A percentile compares a stretch with the other conserved stretches of the same genome.
Evolutionary conservation across 306 rosid species (phyloP).

Genomic region (Biancaea sappan): DNA sequence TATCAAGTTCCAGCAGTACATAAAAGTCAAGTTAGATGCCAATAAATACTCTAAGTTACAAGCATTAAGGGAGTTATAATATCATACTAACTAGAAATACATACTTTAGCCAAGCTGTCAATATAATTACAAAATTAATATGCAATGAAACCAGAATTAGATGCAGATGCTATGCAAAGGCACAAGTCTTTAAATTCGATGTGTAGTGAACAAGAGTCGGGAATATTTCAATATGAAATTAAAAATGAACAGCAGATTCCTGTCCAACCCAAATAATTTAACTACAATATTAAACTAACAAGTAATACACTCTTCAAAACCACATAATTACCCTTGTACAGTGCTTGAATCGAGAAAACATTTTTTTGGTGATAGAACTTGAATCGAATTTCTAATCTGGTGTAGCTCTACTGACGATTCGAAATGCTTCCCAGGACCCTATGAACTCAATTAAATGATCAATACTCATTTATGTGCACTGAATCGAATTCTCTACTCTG

Average conservation of each 20-base stretch:
- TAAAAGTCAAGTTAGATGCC: constrained; percentile 15
- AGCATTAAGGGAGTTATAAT: not conserved
- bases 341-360: not conserved
- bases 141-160: too few species aligned
- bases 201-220: too few species aligned
- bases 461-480: not conserved
- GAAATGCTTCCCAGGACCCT: not conserved
- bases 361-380: not conserved
- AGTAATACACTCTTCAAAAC: not conserved
- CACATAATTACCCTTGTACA: not conserved
- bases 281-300: not conserved
- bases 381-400: not conserved
- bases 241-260: not conserved
- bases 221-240: not conserved
- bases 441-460: not conserved
- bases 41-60: not conserved
- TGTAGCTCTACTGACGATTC: not conserved
- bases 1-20: constrained; percentile 32
- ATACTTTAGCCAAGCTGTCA: too few species aligned
- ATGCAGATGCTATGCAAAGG: too few species aligned
- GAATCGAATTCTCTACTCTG: too few species aligned
- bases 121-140: too few species aligned
- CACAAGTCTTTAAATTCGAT: too few species aligned
- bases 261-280: not conserved
- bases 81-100: not conserved